phyloP scores from a whole-genome alignment of 2,329 filamentous ascomycete genomes.

The Pseudocercospora eumusae region DNA sequence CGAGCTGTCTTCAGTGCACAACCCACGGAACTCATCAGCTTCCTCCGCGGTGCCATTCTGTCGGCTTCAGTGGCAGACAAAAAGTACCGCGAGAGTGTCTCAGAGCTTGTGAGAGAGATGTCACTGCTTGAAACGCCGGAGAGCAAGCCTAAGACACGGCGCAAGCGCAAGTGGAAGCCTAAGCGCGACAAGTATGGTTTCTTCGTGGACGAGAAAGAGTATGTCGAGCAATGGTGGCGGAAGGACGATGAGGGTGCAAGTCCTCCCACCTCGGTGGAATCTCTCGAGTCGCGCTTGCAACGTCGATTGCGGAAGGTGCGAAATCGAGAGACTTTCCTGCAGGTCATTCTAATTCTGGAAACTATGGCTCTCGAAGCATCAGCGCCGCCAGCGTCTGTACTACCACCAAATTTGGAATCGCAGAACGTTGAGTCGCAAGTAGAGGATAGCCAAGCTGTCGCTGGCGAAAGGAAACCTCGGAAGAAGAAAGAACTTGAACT shows the following conservation, averaged over 20 bases:
- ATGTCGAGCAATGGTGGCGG: slow-evolving; percentile 71
- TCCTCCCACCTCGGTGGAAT: slow-evolving; percentile 45
- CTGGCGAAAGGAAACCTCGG: slow-evolving; percentile 42
- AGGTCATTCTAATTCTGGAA: slow-evolving; percentile 78
- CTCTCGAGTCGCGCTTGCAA: slow-evolving; percentile 53
- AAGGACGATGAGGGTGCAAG: slow-evolving; percentile 49
- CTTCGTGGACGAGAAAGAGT: slow-evolving; percentile 66
- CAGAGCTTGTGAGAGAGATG: slow-evolving; percentile 62
- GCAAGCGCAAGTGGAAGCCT: slow-evolving; percentile 61
- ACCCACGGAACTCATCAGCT: slow-evolving; percentile 65
- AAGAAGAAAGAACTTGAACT: slow-evolving; percentile 67
- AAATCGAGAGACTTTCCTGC: slow-evolving; percentile 75
- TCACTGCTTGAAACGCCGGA: slow-evolving; percentile 24
- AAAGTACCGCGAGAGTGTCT: slow-evolving; percentile 73
- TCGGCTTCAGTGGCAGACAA: slow-evolving; percentile 66
- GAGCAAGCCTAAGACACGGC: slow-evolving; percentile 41
- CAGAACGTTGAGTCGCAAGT: slow-evolving; percentile 26
- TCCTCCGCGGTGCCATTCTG: slow-evolving; percentile 55
- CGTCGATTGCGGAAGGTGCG: slow-evolving; percentile 66
- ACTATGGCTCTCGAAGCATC: slow-evolving; percentile 67
- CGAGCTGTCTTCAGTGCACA: slow-evolving; percentile 68
- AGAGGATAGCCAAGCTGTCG: slow-evolving; percentile 8
- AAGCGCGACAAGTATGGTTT: slow-evolving; percentile 69
- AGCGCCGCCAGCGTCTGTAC: slow-evolving; percentile 25
- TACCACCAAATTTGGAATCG: slow-evolving; percentile 37